Evolutionary conservation across 116 monocot species (phyloP), one percentile per base, ranked within the genome.

Genomic region (Papilionanthe hybrid): DNA sequence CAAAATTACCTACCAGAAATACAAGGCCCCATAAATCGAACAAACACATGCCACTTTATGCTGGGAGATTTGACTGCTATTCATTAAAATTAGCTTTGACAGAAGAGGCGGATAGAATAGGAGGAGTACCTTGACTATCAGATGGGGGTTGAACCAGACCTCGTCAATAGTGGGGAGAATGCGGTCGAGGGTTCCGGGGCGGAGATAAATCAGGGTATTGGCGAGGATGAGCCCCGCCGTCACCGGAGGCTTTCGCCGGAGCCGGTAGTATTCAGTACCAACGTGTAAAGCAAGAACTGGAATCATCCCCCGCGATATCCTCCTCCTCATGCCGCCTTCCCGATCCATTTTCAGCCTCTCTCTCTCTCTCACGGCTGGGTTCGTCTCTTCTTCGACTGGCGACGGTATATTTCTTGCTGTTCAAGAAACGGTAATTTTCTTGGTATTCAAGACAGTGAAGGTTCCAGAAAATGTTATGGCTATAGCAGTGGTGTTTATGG

Each of bases 261-360:
- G 72, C 9, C 91, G 89, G 43, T 47, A 56, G 88, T 83, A 93
- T 83, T 95, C 93, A 84, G 43, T 87, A 9, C 84, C 85, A 58
- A 88, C 96, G 29, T 96, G 93, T 48, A 96, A 68, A 19, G 86
- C 93, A 78, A 96, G 93, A 32, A 93, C 79, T 19, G 96, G 91
- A 75, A 96, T 73, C 92, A 93, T 85, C 42, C 87, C 85, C 18
- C 87, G 56, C 53, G 88, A 82, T 29, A 85, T 55, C 57, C 80
- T 82, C 69, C 87, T 72, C 63, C 89, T 76, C 17, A 53, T 53
- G 37, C 79, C 77, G 23, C 79, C 58, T 22, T 41, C 45, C 22
- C 67, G 19, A 45, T 53, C 82, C 72, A 75, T 75, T 44, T 73
- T 78, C 20, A 44, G 20, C 4, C 28, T 71, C 5, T 56, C 22